Base-by-base conservation (phyloP, 2,329 filamentous ascomycete genomes). In the Albophoma yamanashiensis region DNA sequence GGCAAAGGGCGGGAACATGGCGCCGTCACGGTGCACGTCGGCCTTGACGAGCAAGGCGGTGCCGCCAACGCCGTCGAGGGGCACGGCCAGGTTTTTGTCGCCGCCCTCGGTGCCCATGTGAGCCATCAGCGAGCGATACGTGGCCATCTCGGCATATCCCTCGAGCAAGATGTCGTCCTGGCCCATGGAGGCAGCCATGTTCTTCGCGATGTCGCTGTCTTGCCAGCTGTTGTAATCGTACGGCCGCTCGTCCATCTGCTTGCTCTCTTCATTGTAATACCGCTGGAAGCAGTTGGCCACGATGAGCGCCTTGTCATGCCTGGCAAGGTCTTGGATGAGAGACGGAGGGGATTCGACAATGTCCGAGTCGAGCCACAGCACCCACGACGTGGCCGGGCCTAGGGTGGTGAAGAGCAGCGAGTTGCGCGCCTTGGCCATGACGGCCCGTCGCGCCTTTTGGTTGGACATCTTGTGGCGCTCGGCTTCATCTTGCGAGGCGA, bases 221-320 rank as follows among this genome's bases (percentile, higher is more conserved):
- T 93, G 86, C 94, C 94, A 99, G 72, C 89, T 96, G 78, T 99
- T 99, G 81, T 88, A 97, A 76, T 99, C 94, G 73, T 99, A 99
- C 0, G 92, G 86, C 5, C 94, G 85, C 69, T 93, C 85, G 52
- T 87, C 85, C 78, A 84, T 83, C 64, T 85, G 80, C 68, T 88
- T 87, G 58, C 83, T 87, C 17, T 88, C 82, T 0, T 78, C 67
- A 64, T 97, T 88, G 55, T 82, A 83, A 76, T 85, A 97, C 64
- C 89, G 82, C 76, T 99, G 94, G 80, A 89, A 97, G 79, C 93
- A 97, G 73, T 99, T 99, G 58, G 94, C 91, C 1, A 92, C 92
- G 59, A 97, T 89, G 63, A 99, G 84, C n/a, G 91, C 83, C 75
- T 94, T 91, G 75, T 97, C 85, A 74, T 95, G 91, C 11, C 79